phyloP scores from a whole-genome alignment of 2,329 filamentous ascomycete genomes.

The Sporothrix brasiliensis region DNA sequence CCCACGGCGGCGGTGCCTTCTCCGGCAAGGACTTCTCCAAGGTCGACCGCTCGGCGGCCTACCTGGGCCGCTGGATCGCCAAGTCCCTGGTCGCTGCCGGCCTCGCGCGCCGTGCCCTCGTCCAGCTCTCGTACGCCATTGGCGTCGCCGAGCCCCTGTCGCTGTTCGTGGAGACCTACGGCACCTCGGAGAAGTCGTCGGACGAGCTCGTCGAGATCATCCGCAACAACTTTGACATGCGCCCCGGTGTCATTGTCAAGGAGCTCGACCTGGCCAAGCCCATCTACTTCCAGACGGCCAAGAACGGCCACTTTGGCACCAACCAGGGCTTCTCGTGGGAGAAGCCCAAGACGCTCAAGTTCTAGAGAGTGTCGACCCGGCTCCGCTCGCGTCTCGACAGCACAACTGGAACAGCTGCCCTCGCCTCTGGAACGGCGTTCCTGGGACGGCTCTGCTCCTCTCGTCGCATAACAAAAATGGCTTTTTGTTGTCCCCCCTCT shows the following conservation, averaged over 20 bases:
- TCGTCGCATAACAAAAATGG: conserved; percentile 24
- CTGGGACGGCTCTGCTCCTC: background rate
- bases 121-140: conserved; percentile 99
- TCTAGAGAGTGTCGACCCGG: conserved; percentile 60
- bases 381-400: conserved; percentile 1
- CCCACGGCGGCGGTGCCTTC: conserved; percentile 99
- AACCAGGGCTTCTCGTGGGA: conserved; percentile 99
- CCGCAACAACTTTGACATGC: conserved; percentile 93
- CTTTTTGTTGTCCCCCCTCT: conserved; percentile 1
- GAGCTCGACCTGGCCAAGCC: conserved; percentile 93
- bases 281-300: conserved; percentile 97
- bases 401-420: background rate
- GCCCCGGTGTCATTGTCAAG: conserved; percentile 97
- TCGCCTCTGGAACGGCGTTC: background rate
- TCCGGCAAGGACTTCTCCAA: conserved; percentile 99
- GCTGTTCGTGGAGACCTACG: conserved; percentile 97
- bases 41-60: conserved; percentile 97
- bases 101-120: conserved; percentile 87
- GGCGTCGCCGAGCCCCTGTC: conserved; percentile 97
- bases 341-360: conserved; percentile 92
- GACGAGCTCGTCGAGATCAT: conserved; percentile 96
- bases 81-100: conserved; percentile 92
- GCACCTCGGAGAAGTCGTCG: conserved; percentile 84
- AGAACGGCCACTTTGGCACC: conserved; percentile 98
- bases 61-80: conserved; percentile 97